Base-by-base conservation (phyloP, 176 grass and related monocot genomes). In the Eragrostis nindensis region DNA sequence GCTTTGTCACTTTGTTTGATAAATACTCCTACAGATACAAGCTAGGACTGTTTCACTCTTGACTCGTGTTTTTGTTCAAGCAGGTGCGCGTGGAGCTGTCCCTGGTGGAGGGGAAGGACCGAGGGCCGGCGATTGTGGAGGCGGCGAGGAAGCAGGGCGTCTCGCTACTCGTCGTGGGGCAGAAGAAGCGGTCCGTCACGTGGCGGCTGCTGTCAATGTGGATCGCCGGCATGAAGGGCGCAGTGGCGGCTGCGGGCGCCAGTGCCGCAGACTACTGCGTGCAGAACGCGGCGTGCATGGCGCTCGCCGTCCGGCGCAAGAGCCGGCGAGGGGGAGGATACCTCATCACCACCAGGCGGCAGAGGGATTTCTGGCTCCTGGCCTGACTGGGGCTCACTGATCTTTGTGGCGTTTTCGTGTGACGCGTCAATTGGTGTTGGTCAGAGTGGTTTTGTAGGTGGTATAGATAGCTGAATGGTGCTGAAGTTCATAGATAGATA, bases 291-390 rank as follows among this genome's bases (percentile, higher is more conserved):
- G 39, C 86, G 13, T 97, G 91, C 71, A 89, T 86, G 89, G 82
- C 84, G 2, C 68, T 94, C 5, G 94, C 91, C 4, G 89, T 97
- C 62, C 80, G 91, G 64, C 84, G 76, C 19, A 97, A 97, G 88
- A 89, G 89, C 84, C 73, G 87, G 32, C 73, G 87, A 77, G 88
- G 90, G 13, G 84, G 82, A 21, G 94, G 91, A 0, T 97, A 94
- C 80, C 84, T 97, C 79, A 85, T 97, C 84, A 97, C 91, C 71
- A 94, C 91, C 48, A 87, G 88, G 46, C 78, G 94, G 0, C 89
- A 91, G 18, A 85, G 70, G 57, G 91, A 97, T 55, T 97, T 97
- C 85, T 97, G 94, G 94, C 94, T 97, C 62, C 77, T 97, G 21
- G 94, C 94, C 0, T 93, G 61, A 90, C 12, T 44, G 57, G 5